Evolutionary conservation across 257 asterid species (phyloP).

Genomic region (Petunia axillaris): DNA sequence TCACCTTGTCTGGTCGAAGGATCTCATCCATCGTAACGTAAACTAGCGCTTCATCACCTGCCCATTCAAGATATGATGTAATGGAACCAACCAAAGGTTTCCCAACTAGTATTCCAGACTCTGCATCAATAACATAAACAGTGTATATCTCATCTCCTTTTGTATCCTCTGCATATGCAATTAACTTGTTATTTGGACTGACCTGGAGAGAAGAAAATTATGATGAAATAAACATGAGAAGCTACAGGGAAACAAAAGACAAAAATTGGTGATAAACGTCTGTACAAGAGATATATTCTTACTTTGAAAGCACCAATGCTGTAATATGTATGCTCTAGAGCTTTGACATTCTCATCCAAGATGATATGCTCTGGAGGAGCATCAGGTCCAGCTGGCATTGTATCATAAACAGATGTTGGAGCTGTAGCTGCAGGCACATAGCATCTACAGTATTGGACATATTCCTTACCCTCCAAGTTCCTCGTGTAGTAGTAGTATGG

Average conservation of each 20-base stretch:
- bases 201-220: conserved; percentile 50
- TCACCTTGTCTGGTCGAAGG: conserved; percentile 93
- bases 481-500: conserved; percentile 78
- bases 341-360: conserved; percentile 87
- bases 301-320: conserved; percentile 72
- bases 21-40: conserved; percentile 88
- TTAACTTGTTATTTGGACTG: conserved; percentile 76
- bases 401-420: conserved; percentile 69
- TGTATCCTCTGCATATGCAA: conserved; percentile 93
- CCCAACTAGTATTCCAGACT: conserved; percentile 68
- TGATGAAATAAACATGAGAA: background rate
- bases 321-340: conserved; percentile 67
- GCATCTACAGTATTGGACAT: conserved; percentile 76
- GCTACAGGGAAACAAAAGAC: background rate
- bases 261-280: background rate
- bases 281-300: conserved; percentile 34
- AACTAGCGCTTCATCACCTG: conserved; percentile 78
- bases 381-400: conserved; percentile 80
- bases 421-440: conserved; percentile 49
- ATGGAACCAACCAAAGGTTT: conserved; percentile 66
- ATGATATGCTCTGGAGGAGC: conserved; percentile 84
- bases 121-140: conserved; percentile 77
- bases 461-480: conserved; percentile 90
- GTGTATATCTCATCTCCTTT: conserved; percentile 92
- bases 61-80: conserved; percentile 78